A percentile compares a stretch with the other conserved stretches of the same genome.
Evolutionary conservation across 768 basidiomycete genomes (phyloP).

Genomic region (Mrakia gelida): DNA sequence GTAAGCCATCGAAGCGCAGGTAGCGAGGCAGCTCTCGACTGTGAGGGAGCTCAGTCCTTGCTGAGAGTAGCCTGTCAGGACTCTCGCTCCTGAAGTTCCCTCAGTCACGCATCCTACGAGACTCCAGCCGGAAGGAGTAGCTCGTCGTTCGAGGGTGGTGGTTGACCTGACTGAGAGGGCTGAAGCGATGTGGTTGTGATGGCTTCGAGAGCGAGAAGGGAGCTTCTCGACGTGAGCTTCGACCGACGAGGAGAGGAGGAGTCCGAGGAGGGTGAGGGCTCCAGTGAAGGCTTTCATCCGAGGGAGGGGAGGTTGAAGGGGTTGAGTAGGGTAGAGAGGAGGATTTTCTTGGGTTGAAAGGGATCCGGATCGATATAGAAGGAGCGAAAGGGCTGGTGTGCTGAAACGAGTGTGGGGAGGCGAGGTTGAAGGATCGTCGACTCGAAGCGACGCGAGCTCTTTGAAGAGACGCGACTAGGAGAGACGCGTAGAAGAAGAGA

Average conservation of each 20-base stretch:
- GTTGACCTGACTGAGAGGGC: background rate
- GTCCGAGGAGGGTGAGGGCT: background rate
- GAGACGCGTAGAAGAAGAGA: background rate
- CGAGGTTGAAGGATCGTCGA: no score
- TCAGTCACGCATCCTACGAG: slow-evolving; percentile 26
- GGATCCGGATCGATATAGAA: background rate
- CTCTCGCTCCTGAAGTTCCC: background rate
- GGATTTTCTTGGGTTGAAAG: background rate
- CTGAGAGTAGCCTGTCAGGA: slow-evolving; percentile 15
- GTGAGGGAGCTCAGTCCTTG: slow-evolving; percentile 24
- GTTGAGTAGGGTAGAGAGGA: background rate
- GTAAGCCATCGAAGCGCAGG: slow-evolving; percentile 28
- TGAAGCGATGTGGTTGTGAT: slow-evolving; percentile 7
- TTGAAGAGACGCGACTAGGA: background rate
- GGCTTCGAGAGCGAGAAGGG: slow-evolving; percentile 1
- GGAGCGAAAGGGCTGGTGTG: background rate
- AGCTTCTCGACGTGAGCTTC: background rate
- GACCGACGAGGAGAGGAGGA: slow-evolving; percentile 2
- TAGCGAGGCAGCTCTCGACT: slow-evolving; percentile 18
- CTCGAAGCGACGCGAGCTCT: background rate
- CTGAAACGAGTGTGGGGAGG: background rate
- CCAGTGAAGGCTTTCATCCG: slow-evolving; percentile 1
- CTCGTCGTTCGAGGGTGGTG: background rate
- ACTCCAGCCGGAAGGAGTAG: slow-evolving; percentile 23
- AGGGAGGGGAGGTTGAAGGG: background rate